phyloP scores from a whole-genome alignment of 2,329 filamentous ascomycete genomes.

The Dothideomycetes sp. region DNA sequence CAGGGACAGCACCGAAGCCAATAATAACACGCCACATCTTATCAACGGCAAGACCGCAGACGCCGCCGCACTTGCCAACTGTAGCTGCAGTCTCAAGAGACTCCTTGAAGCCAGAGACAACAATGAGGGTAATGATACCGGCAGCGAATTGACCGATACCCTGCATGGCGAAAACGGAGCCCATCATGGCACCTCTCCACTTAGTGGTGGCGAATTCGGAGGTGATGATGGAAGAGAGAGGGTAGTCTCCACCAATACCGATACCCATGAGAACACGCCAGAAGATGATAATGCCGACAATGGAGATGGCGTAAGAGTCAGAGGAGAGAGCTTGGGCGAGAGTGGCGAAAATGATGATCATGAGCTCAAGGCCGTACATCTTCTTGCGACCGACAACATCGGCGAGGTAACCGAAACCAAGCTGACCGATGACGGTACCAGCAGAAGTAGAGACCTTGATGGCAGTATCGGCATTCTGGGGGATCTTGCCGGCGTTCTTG shows the following conservation, averaged over 20 bases:
- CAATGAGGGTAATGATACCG: slow-evolving; percentile 65
- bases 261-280: slow-evolving; percentile 74
- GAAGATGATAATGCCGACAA: slow-evolving; percentile 61
- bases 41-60: slow-evolving; percentile 62
- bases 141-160: slow-evolving; percentile 69
- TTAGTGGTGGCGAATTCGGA: slow-evolving; percentile 81
- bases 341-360: slow-evolving; percentile 70
- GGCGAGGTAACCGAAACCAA: slow-evolving; percentile 68
- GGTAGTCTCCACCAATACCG: slow-evolving; percentile 71
- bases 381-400: slow-evolving; percentile 68
- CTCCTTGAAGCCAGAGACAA: slow-evolving; percentile 25
- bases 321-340: slow-evolving; percentile 60
- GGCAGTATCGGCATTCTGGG: slow-evolving; percentile 59
- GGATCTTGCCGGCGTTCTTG: slow-evolving; percentile 41
- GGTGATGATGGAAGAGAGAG: slow-evolving; percentile 71
- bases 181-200: slow-evolving; percentile 82
- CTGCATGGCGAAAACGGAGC: slow-evolving; percentile 77
- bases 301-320: slow-evolving; percentile 49
- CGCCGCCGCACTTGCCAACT: slow-evolving; percentile 47
- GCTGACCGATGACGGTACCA: slow-evolving; percentile 73
- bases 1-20: slow-evolving; percentile 70
- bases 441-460: slow-evolving; percentile 79
- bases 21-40: slow-evolving; percentile 82
- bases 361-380: slow-evolving; percentile 76
- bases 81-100: slow-evolving; percentile 24